Evolutionary conservation across 139 green algal genomes (phyloP).

Genomic region (Auxenochlorella protothecoides): DNA sequence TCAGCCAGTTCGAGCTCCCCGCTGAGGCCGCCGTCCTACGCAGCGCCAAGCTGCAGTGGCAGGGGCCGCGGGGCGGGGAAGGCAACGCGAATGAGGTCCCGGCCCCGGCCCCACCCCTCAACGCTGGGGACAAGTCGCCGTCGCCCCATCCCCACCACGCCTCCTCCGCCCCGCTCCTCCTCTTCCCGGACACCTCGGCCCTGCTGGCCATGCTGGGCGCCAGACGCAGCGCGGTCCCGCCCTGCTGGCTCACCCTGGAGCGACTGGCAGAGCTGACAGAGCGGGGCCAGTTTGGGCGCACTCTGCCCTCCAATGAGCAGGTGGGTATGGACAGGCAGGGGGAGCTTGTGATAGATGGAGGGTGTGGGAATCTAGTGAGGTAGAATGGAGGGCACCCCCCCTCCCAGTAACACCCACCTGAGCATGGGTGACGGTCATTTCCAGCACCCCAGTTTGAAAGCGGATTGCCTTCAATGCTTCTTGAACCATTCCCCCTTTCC

Average conservation of each 20-base stretch:
- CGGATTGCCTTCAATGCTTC: too few relatives aligned
- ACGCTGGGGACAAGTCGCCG: not conserved
- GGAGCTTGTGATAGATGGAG: too few relatives aligned
- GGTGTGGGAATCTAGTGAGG: too few relatives aligned
- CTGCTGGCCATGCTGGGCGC: constrained; percentile 58
- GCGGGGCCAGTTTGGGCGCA: constrained; percentile 43
- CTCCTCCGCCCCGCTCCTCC: constrained; percentile 44
- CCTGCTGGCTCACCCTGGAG: constrained; percentile 16
- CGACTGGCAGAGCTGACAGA: constrained; percentile 27
- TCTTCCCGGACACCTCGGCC: constrained; percentile 64
- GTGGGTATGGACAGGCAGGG: not conserved
- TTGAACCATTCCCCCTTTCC: not conserved
- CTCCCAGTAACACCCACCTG: too few relatives aligned
- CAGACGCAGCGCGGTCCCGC: constrained; percentile 5
- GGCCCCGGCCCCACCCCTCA: not conserved
- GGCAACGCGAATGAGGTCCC: not conserved
- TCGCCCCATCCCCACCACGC: too few relatives aligned
- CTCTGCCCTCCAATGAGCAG: constrained; percentile 33
- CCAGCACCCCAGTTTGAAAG: too few relatives aligned
- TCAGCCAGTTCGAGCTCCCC: constrained; percentile 18
- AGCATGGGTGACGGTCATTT: too few relatives aligned
- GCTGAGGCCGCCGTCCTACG: constrained; percentile 11
- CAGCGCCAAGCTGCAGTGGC: not conserved
- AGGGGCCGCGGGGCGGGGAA: not conserved
- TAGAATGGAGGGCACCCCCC: too few relatives aligned